Evolutionary conservation across 176 grass and related monocot genomes (phyloP).

Genomic region (Phyllostachys edulis): DNA sequence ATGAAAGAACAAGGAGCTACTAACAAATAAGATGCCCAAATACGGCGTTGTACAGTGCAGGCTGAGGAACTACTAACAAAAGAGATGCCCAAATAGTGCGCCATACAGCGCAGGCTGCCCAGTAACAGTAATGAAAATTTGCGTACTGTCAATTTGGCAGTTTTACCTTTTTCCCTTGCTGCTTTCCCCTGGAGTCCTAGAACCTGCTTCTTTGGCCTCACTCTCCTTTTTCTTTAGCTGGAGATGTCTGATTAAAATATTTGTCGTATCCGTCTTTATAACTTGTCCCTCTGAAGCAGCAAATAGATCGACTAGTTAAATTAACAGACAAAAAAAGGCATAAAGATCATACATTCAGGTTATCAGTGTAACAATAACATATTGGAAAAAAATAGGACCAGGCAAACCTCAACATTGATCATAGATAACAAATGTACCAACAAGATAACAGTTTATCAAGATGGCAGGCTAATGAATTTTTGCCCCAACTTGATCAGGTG

Average conservation of each 20-base stretch:
- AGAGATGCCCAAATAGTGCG: not conserved
- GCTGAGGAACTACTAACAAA: not conserved
- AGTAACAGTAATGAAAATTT: not conserved
- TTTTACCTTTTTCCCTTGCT: constrained; percentile 70
- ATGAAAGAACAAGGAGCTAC: not conserved
- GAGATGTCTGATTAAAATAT: constrained; percentile 96
- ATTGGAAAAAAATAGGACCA: constrained; percentile 6
- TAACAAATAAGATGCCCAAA: constrained; percentile 24
- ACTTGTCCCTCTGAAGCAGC: constrained; percentile 70
- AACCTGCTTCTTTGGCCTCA: constrained; percentile 56
- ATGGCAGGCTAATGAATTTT: not conserved
- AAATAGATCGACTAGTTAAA: constrained; percentile 29
- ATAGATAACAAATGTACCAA: not conserved
- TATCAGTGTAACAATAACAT: not conserved
- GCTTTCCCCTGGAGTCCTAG: constrained; percentile 35
- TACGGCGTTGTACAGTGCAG: not conserved
- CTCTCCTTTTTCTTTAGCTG: constrained; percentile 80
- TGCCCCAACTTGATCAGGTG: not conserved
- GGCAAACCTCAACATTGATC: not conserved
- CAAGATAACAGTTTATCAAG: not conserved
- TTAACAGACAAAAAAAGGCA: not conserved
- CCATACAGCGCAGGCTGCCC: not conserved
- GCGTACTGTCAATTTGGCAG: not conserved
- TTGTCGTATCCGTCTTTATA: constrained; percentile 80
- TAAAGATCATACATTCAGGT: constrained; percentile 7